Base-by-base conservation (phyloP, 306 rosid species). In the Gastrolobium villosum region DNA sequence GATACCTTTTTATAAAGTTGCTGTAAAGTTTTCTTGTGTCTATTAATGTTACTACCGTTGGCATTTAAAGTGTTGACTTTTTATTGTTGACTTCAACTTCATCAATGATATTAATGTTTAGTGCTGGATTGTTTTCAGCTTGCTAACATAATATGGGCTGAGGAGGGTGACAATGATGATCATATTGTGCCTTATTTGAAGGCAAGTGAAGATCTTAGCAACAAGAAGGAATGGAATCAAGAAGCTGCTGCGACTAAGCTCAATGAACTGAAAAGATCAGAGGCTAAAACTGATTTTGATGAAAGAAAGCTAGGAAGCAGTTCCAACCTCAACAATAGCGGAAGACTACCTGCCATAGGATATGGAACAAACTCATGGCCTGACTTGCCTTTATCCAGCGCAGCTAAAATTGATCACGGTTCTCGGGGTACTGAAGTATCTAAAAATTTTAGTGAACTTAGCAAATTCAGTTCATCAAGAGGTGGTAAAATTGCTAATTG, bases 121-220 rank as follows among this genome's bases (percentile, higher is more conserved):
- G 74, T 41, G 41, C 30, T 64, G 76, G 50, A 40, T 66, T 83
- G 3, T 55, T 87, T 83, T 88, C 99, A 93, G 99, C 91, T 95
- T 63, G 86, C 88, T 15, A 89, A 91, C 85, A 93, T 95, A 90
- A 81, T 95, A 93, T 93, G 98, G 97, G 96, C 84, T 79, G 98
- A 92, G 87, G 86, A 83, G 63, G 83, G 77, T 57, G 97, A 88
- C 79, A 86, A 74, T 70, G 93, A 88, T 86, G 99, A 93, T 78
- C 98, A 95, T 84, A 91, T 93, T 85, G 97, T 93, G 85, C 99
- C 97, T 61, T 91, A 86, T 79, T 85, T 86, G 0, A 89, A 85
- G 84, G 89, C 81, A 82, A 81, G 86, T 77, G 92, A 90, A 64
- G 89, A 87, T 79, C 85, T 69, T 73, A 60, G 60, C 65, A 84